phyloP scores from a whole-genome alignment of 352 stramenopile species.

The Globisporangium paddicum region DNA sequence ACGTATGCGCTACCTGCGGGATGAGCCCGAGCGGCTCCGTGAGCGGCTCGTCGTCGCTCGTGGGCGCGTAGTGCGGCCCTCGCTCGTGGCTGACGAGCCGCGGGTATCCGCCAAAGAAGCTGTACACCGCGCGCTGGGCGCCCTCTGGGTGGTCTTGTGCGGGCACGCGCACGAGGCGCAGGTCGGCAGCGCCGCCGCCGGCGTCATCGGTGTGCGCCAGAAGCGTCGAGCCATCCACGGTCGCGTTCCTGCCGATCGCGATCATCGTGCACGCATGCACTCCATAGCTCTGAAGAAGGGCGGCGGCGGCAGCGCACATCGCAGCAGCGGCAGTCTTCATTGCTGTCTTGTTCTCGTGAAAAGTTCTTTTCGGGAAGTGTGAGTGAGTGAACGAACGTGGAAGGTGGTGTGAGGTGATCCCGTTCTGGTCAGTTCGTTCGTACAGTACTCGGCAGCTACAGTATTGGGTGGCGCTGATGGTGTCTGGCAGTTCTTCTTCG shows the following conservation, averaged over 20 bases:
- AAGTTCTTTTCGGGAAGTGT: not conserved
- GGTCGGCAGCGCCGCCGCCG: slow-evolving; percentile 73
- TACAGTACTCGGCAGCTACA: too few relatives aligned
- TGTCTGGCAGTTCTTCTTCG: too few relatives aligned
- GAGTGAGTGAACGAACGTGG: not conserved
- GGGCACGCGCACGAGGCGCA: slow-evolving; percentile 89
- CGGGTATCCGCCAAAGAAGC: slow-evolving; percentile 68
- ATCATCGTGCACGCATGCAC: slow-evolving; percentile 86
- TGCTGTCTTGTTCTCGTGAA: not conserved
- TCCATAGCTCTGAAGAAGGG: not conserved
- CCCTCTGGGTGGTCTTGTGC: slow-evolving; percentile 53
- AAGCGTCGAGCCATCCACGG: slow-evolving; percentile 78
- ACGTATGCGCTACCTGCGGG: slow-evolving; percentile 90
- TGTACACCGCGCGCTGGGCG: slow-evolving; percentile 56
- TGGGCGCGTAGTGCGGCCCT: slow-evolving; percentile 57
- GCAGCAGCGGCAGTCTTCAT: not conserved
- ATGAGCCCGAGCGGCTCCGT: slow-evolving; percentile 76
- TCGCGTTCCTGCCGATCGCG: slow-evolving; percentile 70
- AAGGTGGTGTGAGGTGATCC: too few relatives aligned
- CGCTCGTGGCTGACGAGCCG: slow-evolving; percentile 66
- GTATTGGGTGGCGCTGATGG: too few relatives aligned
- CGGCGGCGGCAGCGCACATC: not conserved
- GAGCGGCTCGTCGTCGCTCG: slow-evolving; percentile 23
- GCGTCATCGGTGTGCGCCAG: slow-evolving; percentile 88
- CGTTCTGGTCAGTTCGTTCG: too few relatives aligned